Evolutionary conservation across 768 basidiomycete species (phyloP).

Genomic region (Wakefieldia striispora): DNA sequence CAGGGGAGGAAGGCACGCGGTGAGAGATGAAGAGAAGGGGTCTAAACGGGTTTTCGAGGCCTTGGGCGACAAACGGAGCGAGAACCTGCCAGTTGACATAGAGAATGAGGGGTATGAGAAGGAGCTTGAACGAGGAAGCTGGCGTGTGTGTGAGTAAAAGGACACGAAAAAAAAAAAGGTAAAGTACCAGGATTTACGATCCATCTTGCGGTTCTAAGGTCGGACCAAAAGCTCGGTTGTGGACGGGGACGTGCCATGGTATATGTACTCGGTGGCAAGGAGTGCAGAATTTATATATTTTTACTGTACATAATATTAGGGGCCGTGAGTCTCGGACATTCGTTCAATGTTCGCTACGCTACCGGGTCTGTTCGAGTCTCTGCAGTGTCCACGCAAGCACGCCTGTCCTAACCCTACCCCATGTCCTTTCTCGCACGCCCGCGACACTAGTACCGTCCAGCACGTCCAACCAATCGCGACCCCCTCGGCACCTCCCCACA

Average conservation of each 20-base stretch:
- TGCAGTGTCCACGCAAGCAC: constrained; percentile 56
- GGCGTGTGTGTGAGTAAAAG: background rate
- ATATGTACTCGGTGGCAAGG: no score
- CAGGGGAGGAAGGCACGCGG: constrained; percentile 48
- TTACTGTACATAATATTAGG: no score
- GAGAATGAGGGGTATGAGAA: constrained; percentile 57
- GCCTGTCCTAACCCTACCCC: constrained; percentile 43
- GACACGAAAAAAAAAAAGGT: background rate
- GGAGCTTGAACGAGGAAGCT: constrained; percentile 68
- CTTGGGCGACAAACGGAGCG: constrained; percentile 45
- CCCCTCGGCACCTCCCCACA: background rate
- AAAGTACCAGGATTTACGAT: constrained; percentile 62
- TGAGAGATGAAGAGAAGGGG: constrained; percentile 72
- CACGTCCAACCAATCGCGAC: constrained; percentile 17
- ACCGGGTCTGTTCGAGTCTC: constrained; percentile 48
- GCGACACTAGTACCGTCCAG: constrained; percentile 36
- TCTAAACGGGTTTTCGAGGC: constrained; percentile 68
- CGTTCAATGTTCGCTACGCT: constrained; percentile 72
- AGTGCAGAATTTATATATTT: background rate
- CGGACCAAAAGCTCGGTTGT: constrained; percentile 39
- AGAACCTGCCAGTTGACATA: constrained; percentile 65
- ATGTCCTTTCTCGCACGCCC: constrained; percentile 69
- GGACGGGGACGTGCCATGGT: constrained; percentile 27
- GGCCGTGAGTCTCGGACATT: no score
- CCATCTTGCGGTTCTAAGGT: constrained; percentile 62